These are phyloP conservation scores for Chaetomidium leptoderma DNA, from an alignment of 495 filamentous ascomycete species.

Conservation along the genomic window DNA sequence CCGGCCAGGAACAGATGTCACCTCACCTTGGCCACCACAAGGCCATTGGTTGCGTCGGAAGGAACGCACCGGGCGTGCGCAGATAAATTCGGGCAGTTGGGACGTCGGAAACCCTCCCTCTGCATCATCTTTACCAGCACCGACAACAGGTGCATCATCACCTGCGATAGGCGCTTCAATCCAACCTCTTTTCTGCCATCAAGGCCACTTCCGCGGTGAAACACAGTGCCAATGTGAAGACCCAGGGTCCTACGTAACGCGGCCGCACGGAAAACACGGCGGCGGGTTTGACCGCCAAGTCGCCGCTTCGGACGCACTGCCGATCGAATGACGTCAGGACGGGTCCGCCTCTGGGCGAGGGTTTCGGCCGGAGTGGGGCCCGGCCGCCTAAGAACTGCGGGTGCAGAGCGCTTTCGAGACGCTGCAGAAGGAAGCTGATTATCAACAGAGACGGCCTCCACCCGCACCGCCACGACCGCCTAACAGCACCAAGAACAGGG, in stretches of 20 bases:
- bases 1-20: conserved; percentile 3
- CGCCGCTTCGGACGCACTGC: conserved; percentile 15
- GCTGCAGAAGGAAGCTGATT: background rate
- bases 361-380: conserved; percentile 11
- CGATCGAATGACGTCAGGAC: conserved; percentile 27
- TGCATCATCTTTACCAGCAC: too few species aligned
- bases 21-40: background rate
- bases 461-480: conserved; percentile 4
- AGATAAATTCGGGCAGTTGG: too few species aligned
- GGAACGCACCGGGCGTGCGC: too few species aligned
- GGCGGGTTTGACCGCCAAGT: conserved; percentile 16
- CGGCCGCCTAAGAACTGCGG: background rate
- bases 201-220: background rate
- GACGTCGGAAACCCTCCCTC: too few species aligned
- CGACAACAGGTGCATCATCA: too few species aligned
- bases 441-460: background rate
- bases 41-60: too few species aligned
- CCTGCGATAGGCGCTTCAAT: too few species aligned
- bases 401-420: background rate
- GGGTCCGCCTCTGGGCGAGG: conserved; percentile 5
- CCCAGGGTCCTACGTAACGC: background rate
- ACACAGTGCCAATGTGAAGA: conserved; percentile 1
- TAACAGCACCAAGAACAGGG: conserved; percentile 7
- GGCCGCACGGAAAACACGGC: conserved; percentile 12
- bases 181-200: too few species aligned